Base-by-base conservation (phyloP, 2,329 filamentous ascomycete genomes). In the Arthroderma uncinatum region DNA sequence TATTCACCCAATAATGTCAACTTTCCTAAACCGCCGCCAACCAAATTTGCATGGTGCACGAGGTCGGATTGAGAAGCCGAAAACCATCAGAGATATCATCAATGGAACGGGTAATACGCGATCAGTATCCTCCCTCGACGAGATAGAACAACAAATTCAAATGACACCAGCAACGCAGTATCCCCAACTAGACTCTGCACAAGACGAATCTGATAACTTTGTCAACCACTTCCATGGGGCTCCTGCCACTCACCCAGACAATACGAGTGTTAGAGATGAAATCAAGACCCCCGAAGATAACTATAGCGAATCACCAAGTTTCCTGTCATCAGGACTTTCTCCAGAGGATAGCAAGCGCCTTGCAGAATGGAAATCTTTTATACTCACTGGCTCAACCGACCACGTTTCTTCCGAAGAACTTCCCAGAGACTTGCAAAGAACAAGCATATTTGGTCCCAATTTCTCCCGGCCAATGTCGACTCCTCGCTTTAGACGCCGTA, bases 391-490 rank as follows among this genome's bases (percentile, higher is more conserved):
- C 6, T 30, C 47, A 34, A 34, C 47, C 12, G 25, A 50, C n/a
- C 28, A 50, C 8, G 25, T 50, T 50, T n/a, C 47, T 19, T 30
- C 47, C 0, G 47, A 50, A 19, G 28, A 50, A 1, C 28, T 50
- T 3, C 47, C 47, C 14, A 50, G 23, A 30, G 33, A 4, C 14
- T 30, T 50, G 47, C 23, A 33, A 33, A 23, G 47, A 2, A 50
- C 47, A 7, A 50, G 47, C n/a, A 50, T 50, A 50, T 50, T 50
- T 19, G 58, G 58, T 47, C 60, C 56, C 7, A 62, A 62, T 39
- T 58, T 62, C 44, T 62, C 58, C 19, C 53, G 56, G 19, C 60
- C 58, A 39, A 60, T 57, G 23, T 48, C 58, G 1, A n/a, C 58
- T 14, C n/a, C 48, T 54, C 6, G 42, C 47, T 23, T 53, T 47